phyloP scores from a whole-genome alignment of 2,329 filamentous ascomycete genomes.

The Botryotinia narcissicola region DNA sequence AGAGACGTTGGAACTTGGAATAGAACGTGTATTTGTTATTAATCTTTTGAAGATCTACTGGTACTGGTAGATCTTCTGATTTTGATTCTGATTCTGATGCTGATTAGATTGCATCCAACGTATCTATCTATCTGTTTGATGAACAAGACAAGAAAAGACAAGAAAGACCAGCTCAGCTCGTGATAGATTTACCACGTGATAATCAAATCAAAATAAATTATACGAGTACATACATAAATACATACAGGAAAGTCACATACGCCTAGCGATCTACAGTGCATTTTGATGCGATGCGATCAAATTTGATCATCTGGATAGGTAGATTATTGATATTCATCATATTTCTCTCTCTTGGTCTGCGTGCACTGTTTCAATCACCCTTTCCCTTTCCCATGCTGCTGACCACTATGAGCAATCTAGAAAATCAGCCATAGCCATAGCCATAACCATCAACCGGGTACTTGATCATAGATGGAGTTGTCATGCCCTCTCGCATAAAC shows the following conservation, averaged over 20 bases:
- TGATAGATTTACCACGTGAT: background rate
- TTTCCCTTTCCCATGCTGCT: background rate
- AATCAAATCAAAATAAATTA: background rate
- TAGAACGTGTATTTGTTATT: no score
- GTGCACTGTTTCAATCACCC: background rate
- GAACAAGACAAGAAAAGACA: no score
- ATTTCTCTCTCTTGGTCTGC: background rate
- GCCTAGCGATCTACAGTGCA: background rate
- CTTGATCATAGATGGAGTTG: background rate
- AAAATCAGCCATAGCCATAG: background rate
- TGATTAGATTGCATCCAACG: background rate
- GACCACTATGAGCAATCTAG: background rate
- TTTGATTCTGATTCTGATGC: no score
- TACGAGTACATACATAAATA: background rate
- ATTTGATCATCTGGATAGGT: background rate
- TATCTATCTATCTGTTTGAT: no score
- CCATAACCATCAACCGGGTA: background rate
- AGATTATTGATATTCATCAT: background rate
- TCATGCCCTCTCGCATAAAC: background rate
- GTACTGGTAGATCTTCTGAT: no score
- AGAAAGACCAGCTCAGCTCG: no score
- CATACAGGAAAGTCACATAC: background rate
- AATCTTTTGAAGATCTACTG: background rate
- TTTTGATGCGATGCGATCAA: background rate
- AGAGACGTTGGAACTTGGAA: no score